These are phyloP conservation scores for Diplodia intermedia DNA, from an alignment of 2,329 filamentous ascomycete genomes.

Conservation along the genomic window DNA sequence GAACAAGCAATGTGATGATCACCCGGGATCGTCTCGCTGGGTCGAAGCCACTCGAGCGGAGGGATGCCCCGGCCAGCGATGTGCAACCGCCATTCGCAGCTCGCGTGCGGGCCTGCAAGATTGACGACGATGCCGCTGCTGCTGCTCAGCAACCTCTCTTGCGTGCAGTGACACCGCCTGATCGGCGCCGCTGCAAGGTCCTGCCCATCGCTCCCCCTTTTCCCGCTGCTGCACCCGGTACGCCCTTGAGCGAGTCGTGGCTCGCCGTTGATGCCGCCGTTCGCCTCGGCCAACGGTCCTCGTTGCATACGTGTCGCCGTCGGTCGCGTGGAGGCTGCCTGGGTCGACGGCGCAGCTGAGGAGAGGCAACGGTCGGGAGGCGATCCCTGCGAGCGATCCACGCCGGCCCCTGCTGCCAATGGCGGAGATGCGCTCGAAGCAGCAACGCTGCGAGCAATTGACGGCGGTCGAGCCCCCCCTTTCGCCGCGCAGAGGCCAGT, in stretches of 20 bases:
- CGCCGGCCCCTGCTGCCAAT: slow-evolving; percentile 17
- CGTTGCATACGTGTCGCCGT: slow-evolving; percentile 22
- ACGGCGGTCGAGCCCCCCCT: slow-evolving; percentile 17
- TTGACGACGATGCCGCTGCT: slow-evolving; percentile 15
- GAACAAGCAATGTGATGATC: slow-evolving; percentile 32
- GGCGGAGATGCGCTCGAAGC: slow-evolving; percentile 30
- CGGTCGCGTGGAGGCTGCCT: slow-evolving; percentile 11
- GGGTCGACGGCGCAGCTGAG: slow-evolving; percentile 27
- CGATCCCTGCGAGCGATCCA: slow-evolving; percentile 32
- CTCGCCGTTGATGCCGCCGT: slow-evolving; percentile 18
- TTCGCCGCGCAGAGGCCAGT: not conserved
- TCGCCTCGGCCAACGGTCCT: slow-evolving; percentile 28
- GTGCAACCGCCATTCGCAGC: slow-evolving; percentile 18
- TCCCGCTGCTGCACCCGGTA: not conserved
- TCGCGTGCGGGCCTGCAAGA: slow-evolving; percentile 22
- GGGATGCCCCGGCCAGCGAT: slow-evolving; percentile 29
- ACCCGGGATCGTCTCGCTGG: slow-evolving; percentile 29
- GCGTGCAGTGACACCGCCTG: slow-evolving; percentile 24
- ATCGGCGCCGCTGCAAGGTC: slow-evolving; percentile 26
- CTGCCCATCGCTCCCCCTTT: slow-evolving; percentile 21
- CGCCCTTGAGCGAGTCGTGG: slow-evolving; percentile 13
- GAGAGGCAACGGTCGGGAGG: slow-evolving; percentile 15
- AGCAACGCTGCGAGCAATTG: slow-evolving; percentile 25
- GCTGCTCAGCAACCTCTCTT: slow-evolving; percentile 24
- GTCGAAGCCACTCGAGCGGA: slow-evolving; percentile 28